Evolutionary conservation across 164 flowering plant genomes (phyloP), one percentile per base, ranked within the genome.

Genomic region (Vitis amurensis): DNA sequence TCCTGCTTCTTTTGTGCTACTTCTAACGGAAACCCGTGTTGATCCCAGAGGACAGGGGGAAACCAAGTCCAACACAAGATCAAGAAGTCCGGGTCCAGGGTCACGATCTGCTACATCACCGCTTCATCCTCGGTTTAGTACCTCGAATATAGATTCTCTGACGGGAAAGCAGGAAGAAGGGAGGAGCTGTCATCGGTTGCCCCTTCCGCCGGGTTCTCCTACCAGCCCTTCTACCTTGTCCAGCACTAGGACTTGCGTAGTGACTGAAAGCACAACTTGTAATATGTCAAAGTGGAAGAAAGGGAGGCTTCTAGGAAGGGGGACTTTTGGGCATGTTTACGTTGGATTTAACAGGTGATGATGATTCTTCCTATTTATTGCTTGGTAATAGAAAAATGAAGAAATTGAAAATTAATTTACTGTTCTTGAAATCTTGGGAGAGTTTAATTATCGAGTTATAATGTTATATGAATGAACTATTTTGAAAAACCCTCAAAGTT

Each of bases 251-350:
- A 77, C 69, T 63, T 51, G 57, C 66, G 84, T 77, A 17, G 71
- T 44, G 30, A 23, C 60, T 61, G 94, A 90, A 56, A 74, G 67
- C 67, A 56, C 76, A 2, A 73, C 74, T 17, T 30, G n/a, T 63
- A 67, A 78, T 60, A 60, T 68, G 9, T 83, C 94, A n/a, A 89
- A 77, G 60, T 92, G 98, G 97, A 90, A 85, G 79, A 95, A 89
- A 66, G 99, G 99, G 61, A 89, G 74, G 83, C 90, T 95, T 55
- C 84, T 95, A 15, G 99, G 99, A 69, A 86, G 99, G 68, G 99
- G 99, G 37, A 91, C 94, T 15, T 95, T 95, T 84, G 99, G 99
- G 59, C 98, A 95, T 75, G 99, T 95, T 61, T 95, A 89, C 78
- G 83, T 83, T 66, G 99, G 99, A 72, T 95, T 95, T 74, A 92